phyloP scores from a whole-genome alignment of 352 stramenopile genomes.

The Lagenidium sp. region DNA sequence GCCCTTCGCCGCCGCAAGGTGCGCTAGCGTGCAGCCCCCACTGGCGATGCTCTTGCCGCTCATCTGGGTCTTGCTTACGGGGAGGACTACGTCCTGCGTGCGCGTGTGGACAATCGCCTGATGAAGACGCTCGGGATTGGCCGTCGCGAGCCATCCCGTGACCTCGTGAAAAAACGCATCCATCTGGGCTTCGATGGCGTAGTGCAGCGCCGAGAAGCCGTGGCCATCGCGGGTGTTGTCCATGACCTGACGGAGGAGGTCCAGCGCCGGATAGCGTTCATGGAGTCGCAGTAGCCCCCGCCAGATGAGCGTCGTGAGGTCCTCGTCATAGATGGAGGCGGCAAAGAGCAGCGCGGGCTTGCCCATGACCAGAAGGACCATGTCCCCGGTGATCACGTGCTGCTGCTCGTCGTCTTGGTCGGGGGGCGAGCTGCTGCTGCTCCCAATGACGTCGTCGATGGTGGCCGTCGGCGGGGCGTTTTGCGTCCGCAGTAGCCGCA shows the following conservation, averaged over 20 bases:
- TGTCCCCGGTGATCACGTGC: slow-evolving; percentile 4
- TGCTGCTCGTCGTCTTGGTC: slow-evolving; percentile 17
- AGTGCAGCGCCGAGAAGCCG: slow-evolving; percentile 63
- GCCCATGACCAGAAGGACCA: slow-evolving; percentile 56
- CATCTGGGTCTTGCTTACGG: slow-evolving; percentile 43
- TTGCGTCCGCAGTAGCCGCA: slow-evolving; percentile 12
- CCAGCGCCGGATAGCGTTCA: slow-evolving; percentile 19
- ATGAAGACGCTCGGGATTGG: background rate
- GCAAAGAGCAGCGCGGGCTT: slow-evolving; percentile 74
- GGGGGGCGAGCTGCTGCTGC: too few species aligned
- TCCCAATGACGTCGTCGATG: slow-evolving; percentile 23
- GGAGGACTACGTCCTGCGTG: slow-evolving; percentile 62
- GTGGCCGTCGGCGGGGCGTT: slow-evolving; percentile 2
- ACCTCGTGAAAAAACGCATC: slow-evolving; percentile 24
- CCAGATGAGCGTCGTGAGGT: slow-evolving; percentile 60
- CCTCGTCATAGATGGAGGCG: slow-evolving; percentile 80
- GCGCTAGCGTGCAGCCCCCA: slow-evolving; percentile 59
- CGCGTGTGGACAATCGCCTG: slow-evolving; percentile 2
- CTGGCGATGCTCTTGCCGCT: slow-evolving; percentile 64
- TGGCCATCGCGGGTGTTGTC: slow-evolving; percentile 63
- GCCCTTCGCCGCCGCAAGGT: slow-evolving; percentile 54
- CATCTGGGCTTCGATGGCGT: slow-evolving; percentile 74
- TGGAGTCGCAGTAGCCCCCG: slow-evolving; percentile 40
- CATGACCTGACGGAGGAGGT: slow-evolving; percentile 51
- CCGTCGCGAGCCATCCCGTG: slow-evolving; percentile 9